Evolutionary conservation across 176 grass and related monocot species (phyloP), one percentile per base, ranked within the genome.

Genomic region (Thinopyrum elongatum): DNA sequence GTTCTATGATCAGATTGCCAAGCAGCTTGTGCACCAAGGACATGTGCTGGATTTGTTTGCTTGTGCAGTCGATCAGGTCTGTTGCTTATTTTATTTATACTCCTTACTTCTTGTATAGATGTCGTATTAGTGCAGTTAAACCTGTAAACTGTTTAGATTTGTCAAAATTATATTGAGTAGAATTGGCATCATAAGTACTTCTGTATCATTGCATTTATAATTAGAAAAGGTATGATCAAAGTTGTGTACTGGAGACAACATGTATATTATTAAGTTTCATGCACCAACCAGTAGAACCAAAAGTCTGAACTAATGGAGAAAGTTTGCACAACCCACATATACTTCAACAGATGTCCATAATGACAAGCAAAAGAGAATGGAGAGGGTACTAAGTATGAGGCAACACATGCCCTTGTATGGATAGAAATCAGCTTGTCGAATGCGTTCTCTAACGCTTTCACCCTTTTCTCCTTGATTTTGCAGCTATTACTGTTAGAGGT

Each of bases 11-110:
- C 91, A 87, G 58, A 85, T 98, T 34, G 94, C 95, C 8, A 95
- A 95, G 83, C 93, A 98, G 84, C 95, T 98, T 89, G 95, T 94
- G 85, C 91, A 98, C 82, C 95, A 98, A 90, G 95, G 95, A 30
- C 95, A 98, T 86, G 93, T 98, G 44, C 82, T 98, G 78, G 95
- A 98, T 94, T 86, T 98, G 80, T 98, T 98, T 92, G 95, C 95
- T 51, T 98, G 95, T 92, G 93, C 95, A 75, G 93, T 91, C 1
- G 93, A 98, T 57, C 93, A 98, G 95, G 95, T 95, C 84, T 78
- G 75, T 89, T 82, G 39, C 58, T 86, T 82, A 36, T 81, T 79
- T 76, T 16, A 76, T 46, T 46, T 46, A 46, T 46, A 46, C 12
- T 46, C 42, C 12, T 14, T 31, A 31, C 16, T 31, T 16, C 46